Base-by-base conservation (phyloP, 116 monocot species). In the Trichopus zeylanicus region DNA sequence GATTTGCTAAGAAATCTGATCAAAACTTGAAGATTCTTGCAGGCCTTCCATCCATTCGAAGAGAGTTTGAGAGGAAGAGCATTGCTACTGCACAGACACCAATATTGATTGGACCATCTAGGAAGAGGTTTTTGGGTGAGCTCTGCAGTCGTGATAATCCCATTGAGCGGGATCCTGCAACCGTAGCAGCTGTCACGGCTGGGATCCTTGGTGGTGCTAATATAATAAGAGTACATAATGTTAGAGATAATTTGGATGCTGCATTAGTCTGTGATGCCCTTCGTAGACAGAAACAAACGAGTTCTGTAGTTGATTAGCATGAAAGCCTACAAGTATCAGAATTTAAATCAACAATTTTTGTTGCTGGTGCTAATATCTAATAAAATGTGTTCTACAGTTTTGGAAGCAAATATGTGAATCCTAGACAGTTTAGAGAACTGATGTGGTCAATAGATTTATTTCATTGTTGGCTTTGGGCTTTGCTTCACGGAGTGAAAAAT, bases 121-220 rank as follows among this genome's bases (percentile, higher is more conserved):
- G 95, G 62, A 95, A 95, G 72, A 79, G 70, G 65, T 95, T 95
- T 68, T 67, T 95, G 63, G 90, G 90, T 47, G 79, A 86, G 62
- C 83, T 95, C 12, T 95, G 90, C 57, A 58, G 57, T 38, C n/a
- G 62, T 8, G 31, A 3, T 15, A 47, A 73, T 75, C 76, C 90
- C 18, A 37, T 49, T 56, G 90, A 84, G 52, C 86, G 95, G 74
- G 90, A 95, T 81, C 63, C 83, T 60, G 95, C 78, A 5, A 95
- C 90, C 2, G 46, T 84, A 60, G 95, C 90, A 7, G 90, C 81
- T 39, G 47, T 78, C 6, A 74, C 90, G 9, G 71, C 62, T 27
- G 90, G 81, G 18, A 78, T 95, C 37, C 46, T 89, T 13, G 67
- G 72, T 25, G 95, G 95, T 69, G 83, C 95, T 64, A 86, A 89